Evolutionary conservation across 495 filamentous ascomycete species (phyloP).

Genomic region (Hypoxylon lienhwacheense): DNA sequence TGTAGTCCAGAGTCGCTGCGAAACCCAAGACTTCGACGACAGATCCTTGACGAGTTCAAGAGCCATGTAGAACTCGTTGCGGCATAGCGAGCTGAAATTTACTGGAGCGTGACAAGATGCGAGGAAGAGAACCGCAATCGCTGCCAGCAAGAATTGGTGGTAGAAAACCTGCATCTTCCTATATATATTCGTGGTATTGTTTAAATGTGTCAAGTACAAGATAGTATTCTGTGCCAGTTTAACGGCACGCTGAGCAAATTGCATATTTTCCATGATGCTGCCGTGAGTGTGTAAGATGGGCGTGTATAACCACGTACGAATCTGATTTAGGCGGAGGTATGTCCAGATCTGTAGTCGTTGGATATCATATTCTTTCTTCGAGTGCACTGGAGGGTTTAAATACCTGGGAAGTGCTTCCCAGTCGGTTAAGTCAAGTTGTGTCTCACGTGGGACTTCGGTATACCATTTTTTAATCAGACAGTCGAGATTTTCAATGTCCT

Average conservation of each 20-base stretch:
- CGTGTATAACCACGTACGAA: constrained; percentile 79
- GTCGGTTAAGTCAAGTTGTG: constrained; percentile 37
- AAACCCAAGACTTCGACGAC: constrained; percentile 75
- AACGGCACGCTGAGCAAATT: constrained; percentile 69
- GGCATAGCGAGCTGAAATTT: constrained; percentile 70
- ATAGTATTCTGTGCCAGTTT: constrained; percentile 81
- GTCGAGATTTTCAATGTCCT: constrained; percentile 75
- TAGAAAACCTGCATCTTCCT: constrained; percentile 77
- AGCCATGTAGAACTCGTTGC: constrained; percentile 86
- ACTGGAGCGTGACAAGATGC: constrained; percentile 80
- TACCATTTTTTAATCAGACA: constrained; percentile 81
- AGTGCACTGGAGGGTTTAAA: constrained; percentile 31
- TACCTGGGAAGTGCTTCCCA: constrained; percentile 39
- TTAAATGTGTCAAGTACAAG: constrained; percentile 69
- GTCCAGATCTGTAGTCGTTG: constrained; percentile 64
- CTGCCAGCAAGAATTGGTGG: constrained; percentile 83
- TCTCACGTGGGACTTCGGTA: constrained; percentile 44
- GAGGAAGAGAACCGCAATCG: constrained; percentile 79
- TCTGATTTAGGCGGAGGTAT: constrained; percentile 73
- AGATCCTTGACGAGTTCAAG: constrained; percentile 80
- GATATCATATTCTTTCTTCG: constrained; percentile 50
- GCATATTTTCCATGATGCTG: constrained; percentile 71
- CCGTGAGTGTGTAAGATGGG: constrained; percentile 76
- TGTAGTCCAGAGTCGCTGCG: constrained; percentile 79
- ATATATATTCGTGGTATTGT: constrained; percentile 80